phyloP scores from a whole-genome alignment of 768 basidiomycete species.

The Leccinum disarticulatum region DNA sequence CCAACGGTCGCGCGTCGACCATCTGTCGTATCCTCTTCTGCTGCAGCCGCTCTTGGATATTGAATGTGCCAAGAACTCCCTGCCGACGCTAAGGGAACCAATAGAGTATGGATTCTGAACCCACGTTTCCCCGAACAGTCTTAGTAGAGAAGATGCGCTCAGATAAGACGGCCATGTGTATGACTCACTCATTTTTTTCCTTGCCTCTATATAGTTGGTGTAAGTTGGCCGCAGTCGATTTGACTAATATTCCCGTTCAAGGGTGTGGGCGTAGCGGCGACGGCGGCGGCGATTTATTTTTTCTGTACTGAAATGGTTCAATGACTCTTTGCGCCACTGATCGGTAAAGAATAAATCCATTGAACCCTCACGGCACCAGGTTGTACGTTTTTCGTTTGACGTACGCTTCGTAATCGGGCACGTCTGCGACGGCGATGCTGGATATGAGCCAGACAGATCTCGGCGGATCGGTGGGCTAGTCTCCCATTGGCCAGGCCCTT shows the following conservation, averaged over 20 bases:
- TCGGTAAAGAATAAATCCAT: constrained; percentile 8
- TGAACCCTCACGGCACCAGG: background rate
- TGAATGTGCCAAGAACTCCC: background rate
- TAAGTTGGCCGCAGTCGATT: background rate
- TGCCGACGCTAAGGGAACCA: background rate
- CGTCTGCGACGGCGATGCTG: constrained; percentile 6
- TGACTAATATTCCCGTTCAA: constrained; percentile 3
- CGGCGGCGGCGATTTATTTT: background rate
- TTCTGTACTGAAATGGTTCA: background rate
- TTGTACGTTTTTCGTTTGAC: background rate
- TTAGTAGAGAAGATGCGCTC: background rate
- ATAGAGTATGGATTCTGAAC: background rate
- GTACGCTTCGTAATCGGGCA: constrained; percentile 1
- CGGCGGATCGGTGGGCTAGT: background rate
- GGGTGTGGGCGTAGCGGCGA: background rate
- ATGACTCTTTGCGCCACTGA: constrained; percentile 5
- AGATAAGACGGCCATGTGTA: background rate
- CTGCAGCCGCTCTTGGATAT: constrained; percentile 13
- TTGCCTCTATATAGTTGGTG: background rate
- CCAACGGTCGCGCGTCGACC: constrained; percentile 43
- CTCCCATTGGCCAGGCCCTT: background rate
- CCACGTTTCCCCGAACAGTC: background rate
- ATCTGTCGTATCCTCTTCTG: constrained; percentile 42
- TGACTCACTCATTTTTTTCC: background rate
- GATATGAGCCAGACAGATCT: background rate